phyloP scores from a whole-genome alignment of 2,329 filamentous ascomycete species.

The Fusarium concolor region DNA sequence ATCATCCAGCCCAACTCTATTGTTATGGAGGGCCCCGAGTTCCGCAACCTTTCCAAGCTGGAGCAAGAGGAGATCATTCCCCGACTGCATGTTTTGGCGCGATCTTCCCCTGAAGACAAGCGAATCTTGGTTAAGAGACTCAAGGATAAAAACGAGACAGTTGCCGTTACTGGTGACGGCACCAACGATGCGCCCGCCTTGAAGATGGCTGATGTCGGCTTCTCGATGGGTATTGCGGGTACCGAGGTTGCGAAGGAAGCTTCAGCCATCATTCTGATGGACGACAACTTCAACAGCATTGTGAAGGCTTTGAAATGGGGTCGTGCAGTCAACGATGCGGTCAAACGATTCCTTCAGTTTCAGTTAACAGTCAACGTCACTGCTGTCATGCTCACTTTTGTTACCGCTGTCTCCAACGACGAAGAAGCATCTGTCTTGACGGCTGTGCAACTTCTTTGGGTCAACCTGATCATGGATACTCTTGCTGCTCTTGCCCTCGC shows the following conservation, averaged over 20 bases:
- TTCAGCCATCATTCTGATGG: conserved; percentile 87
- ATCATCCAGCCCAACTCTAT: conserved; percentile 76
- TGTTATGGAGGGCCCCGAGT: conserved; percentile 82
- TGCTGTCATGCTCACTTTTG: conserved; percentile 86
- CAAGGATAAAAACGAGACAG: conserved; percentile 79
- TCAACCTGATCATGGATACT: conserved; percentile 98
- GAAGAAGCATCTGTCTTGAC: conserved; percentile 81
- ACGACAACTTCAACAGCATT: conserved; percentile 89
- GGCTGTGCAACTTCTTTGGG: conserved; percentile 93
- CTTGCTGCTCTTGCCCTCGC: conserved; percentile 90
- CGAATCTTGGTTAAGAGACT: conserved; percentile 77
- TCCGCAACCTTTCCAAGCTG: conserved; percentile 75
- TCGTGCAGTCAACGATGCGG: conserved; percentile 79
- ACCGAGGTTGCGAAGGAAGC: conserved; percentile 89
- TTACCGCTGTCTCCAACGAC: conserved; percentile 80
- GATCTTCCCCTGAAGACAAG: conserved; percentile 83
- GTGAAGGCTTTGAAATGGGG: conserved; percentile 87
- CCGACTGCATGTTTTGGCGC: conserved; percentile 75
- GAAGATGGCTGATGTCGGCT: conserved; percentile 84
- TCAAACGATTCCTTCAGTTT: conserved; percentile 81
- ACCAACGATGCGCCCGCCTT: conserved; percentile 87
- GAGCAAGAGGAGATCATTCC: conserved; percentile 77
- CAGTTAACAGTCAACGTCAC: conserved; percentile 93
- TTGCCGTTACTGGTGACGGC: conserved; percentile 85
- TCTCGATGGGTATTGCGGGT: conserved; percentile 87